Base-by-base conservation (phyloP, 2,329 filamentous ascomycete genomes). In the Sordariomycetes sp. region DNA sequence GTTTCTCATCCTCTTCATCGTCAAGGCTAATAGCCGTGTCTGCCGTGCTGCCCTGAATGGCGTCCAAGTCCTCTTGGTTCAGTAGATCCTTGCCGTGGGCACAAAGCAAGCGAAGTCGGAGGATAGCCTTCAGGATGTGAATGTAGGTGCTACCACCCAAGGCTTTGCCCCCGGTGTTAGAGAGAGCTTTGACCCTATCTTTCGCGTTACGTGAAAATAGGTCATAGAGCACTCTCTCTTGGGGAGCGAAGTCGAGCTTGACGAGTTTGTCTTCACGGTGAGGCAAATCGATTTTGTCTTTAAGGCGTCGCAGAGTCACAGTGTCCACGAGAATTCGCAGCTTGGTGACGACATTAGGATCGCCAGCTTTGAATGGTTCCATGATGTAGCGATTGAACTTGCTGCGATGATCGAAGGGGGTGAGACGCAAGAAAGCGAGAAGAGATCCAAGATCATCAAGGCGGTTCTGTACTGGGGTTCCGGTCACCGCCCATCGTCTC, bases 401-500 rank as follows among this genome's bases (percentile, higher is more conserved):
- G 34, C 66, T 64, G 35, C 76, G 74, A 32, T 90, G 81, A 40
- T 94, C 79, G 49, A 96, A 96, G 0, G 90, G 90, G 46, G 79
- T 78, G 11, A 96, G 66, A 11, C 83, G 78, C 27, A 96, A 64
- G 50, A 96, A 96, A 21, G 81, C 84, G 38, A 94, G 78, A 3
- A 96, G 66, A 2, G 90, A 84, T 11, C 86, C 84, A 16, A 96
- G 69, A 53, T 98, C 92, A 43, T 93, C 87, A 3, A 96, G 69
- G 4, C 85, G 80, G 51, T 98, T 98, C 57, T 96, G 90, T 8
- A 96, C 85, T 0, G 88, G 92, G 0, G 92, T 96, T 35, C 90
- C 92, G 1, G 92, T 96, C n/a, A 96, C 86, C 3, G 88, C 90
- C 92, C 92, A 98, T 21, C 88, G 80, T 21, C 88, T 77, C 49